Conservation (phyloP, 73 alveolate genomes). For the Paramecium primaurelia region DNA sequence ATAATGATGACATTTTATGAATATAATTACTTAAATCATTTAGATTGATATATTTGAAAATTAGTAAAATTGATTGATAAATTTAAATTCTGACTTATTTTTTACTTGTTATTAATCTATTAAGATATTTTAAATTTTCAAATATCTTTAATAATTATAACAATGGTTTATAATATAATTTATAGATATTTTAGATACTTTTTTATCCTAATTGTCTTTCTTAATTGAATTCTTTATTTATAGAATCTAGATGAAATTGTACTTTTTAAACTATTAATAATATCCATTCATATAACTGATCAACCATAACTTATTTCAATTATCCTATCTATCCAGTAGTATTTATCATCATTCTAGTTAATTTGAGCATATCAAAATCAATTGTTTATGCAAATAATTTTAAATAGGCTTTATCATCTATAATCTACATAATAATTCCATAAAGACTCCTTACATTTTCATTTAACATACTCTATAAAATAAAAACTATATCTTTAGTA, state of each 20-base stretch:
- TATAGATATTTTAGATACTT: not conserved
- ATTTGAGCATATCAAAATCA: not conserved
- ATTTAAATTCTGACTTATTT: not conserved
- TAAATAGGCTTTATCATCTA: not conserved
- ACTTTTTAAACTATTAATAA: not conserved
- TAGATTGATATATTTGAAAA: not conserved
- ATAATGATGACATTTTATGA: not conserved
- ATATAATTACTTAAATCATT: not conserved
- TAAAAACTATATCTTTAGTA: not conserved
- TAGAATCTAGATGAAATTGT: not conserved
- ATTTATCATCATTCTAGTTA: not conserved
- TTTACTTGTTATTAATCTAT: not conserved
- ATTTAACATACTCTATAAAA: not conserved
- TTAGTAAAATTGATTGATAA: not conserved
- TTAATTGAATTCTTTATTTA: not conserved
- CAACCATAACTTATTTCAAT: not conserved
- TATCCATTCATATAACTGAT: not conserved
- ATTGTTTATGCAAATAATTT: not conserved
- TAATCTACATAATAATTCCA: not conserved
- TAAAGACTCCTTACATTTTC: not conserved
- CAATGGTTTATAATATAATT: not conserved
- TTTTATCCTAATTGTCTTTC: constrained; percentile 9
- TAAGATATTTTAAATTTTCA: not conserved
- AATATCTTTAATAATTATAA: not conserved
- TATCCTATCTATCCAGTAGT: not conserved